Evolutionary conservation across 441 rosid species (phyloP).

Genomic region (Aleurites moluccanus): DNA sequence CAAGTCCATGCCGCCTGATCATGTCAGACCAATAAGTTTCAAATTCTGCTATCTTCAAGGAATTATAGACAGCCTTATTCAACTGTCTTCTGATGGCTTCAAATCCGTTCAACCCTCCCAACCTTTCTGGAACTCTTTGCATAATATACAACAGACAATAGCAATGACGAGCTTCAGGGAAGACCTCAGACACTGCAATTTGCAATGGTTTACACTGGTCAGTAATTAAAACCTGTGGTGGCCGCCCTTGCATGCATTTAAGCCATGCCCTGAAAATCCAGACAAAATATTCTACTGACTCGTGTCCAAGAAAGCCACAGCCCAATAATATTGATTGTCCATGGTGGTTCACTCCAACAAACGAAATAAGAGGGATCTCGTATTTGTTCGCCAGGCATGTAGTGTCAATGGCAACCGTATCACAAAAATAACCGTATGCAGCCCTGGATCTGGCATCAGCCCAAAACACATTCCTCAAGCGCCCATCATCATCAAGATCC

Average conservation of each 20-base stretch:
- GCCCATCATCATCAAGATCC: conserved; percentile 45
- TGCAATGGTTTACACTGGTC: conserved; percentile 47
- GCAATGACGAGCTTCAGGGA: conserved; percentile 44
- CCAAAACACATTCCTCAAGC: conserved; percentile 49
- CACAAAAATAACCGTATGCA: conserved; percentile 39
- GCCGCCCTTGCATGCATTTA: conserved; percentile 43
- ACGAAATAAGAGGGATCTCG: conserved; percentile 45
- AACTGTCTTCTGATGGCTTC: conserved; percentile 41
- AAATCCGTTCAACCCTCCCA: conserved; percentile 47
- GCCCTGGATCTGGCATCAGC: conserved; percentile 47
- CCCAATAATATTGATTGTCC: conserved; percentile 48
- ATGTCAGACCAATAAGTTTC: conserved; percentile 45
- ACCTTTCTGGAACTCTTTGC: conserved; percentile 51
- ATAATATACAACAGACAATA: conserved; percentile 41
- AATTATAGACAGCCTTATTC: conserved; percentile 40
- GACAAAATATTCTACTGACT: conserved; percentile 43
- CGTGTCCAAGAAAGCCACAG: conserved; percentile 50
- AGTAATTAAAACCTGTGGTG: conserved; percentile 48
- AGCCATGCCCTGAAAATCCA: conserved; percentile 63
- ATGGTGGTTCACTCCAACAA: conserved; percentile 53
- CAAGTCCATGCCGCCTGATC: conserved; percentile 42
- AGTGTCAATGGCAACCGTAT: conserved; percentile 41
- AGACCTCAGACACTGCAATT: conserved; percentile 47
- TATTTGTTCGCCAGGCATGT: conserved; percentile 44
- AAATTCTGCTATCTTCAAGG: conserved; percentile 44